Base-by-base conservation (phyloP, 768 basidiomycete genomes). In the Rhizopogon vesiculosus region DNA sequence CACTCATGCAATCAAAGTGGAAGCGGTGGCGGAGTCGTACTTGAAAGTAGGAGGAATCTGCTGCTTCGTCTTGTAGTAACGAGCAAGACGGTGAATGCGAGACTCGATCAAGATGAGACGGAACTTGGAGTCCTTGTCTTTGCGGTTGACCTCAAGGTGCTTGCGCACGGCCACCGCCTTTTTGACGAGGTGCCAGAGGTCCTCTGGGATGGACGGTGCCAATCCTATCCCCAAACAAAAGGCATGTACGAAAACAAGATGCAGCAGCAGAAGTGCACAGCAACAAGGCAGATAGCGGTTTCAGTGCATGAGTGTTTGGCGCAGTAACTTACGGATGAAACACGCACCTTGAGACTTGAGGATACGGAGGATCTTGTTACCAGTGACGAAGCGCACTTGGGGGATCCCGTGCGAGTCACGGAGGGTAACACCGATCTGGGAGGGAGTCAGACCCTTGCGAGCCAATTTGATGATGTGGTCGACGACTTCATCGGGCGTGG, bases 121-220 rank as follows among this genome's bases (percentile, higher is more conserved):
- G 82, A 86, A 86, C 69, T 86, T 96, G 74, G 91, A 92, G 83
- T 98, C 95, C 82, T 93, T 96, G 84, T 99, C 96, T 76, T 95
- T 96, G 73, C 96, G 87, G 89, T 97, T 98, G 68, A 83, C 81
- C 76, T 97, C 93, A 65, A 99, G 85, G 77, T 98, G 96, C 83
- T 98, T 98, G 77, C 95, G 93, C 69, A 99, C 93, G 66, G 92
- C 82, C 69, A 99, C 94, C 74, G 96, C 96, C 87, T 98, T 99
- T 87, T 98, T 98, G 85, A 98, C 89, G 75, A 97, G 87, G 84
- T 93, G 89, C 89, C 93, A 97, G 60, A 98, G 89, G 84, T 97
- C 96, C 85, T 99, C 96, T 66, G 96, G 96, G 79, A 98, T 91
- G 76, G 86, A 83, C 68, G 96, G 94, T 73, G 87, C 94, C 78